phyloP scores from a whole-genome alignment of 352 stramenopile species.

The Pythium aquatile region DNA sequence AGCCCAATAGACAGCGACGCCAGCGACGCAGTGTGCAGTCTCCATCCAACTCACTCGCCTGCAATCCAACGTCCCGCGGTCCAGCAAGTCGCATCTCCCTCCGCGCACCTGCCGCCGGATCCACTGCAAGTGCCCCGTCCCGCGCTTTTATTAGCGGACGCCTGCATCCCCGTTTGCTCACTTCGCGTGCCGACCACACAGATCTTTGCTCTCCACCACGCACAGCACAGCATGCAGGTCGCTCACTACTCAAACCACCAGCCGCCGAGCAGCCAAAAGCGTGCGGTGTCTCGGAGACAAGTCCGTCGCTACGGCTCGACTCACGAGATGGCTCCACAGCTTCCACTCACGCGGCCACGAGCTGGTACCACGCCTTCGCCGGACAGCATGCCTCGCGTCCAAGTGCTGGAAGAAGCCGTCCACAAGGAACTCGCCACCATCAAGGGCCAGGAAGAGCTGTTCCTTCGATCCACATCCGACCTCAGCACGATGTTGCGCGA shows the following conservation, averaged over 20 bases:
- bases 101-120: not conserved
- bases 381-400: slow-evolving; percentile 42
- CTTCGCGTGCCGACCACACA: not conserved
- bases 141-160: slow-evolving; percentile 18
- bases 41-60: not conserved
- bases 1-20: not conserved
- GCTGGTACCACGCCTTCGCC: slow-evolving; percentile 25
- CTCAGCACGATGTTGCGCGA: slow-evolving; percentile 72
- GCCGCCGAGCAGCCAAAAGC: slow-evolving; percentile 14
- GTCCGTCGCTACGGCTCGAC: slow-evolving; percentile 16
- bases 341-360: slow-evolving; percentile 36
- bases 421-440: slow-evolving; percentile 60
- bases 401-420: slow-evolving; percentile 68
- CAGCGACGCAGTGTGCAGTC: not conserved
- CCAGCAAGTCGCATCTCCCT: slow-evolving; percentile 5
- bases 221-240: slow-evolving; percentile 19
- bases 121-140: slow-evolving; percentile 6
- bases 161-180: not conserved
- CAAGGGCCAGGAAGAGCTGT: slow-evolving; percentile 69
- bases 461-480: slow-evolving; percentile 72
- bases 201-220: not conserved
- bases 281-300: slow-evolving; percentile 8
- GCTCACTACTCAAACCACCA: slow-evolving; percentile 25
- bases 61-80: not conserved
- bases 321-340: slow-evolving; percentile 10